Conservation (phyloP, 371 early-diverging fungal species). For the Saksenaea vasiformis region DNA sequence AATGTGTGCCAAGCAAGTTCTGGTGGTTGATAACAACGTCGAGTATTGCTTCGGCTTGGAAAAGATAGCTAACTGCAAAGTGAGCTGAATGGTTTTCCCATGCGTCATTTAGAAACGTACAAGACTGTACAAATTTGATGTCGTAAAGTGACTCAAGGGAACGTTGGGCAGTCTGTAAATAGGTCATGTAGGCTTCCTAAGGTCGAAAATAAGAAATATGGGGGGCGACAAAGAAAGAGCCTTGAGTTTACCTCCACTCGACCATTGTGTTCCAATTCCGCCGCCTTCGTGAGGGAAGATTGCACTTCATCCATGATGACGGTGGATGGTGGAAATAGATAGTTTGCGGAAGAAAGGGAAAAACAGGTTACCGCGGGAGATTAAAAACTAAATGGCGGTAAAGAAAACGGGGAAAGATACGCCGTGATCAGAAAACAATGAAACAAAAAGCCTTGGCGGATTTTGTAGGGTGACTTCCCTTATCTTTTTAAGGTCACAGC, state of each 20-base stretch:
- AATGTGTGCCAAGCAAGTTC: conserved; percentile 40
- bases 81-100: not conserved
- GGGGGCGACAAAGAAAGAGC: too few species aligned
- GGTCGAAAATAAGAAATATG: not conserved
- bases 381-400: not conserved
- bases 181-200: conserved; percentile 51
- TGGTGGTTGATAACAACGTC: conserved; percentile 34
- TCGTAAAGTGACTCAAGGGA: conserved; percentile 37
- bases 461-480: not conserved
- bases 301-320: conserved; percentile 34
- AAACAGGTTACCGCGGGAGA: not conserved
- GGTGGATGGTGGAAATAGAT: not conserved
- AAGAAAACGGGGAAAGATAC: not conserved
- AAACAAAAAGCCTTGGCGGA: not conserved
- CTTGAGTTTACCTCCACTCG: conserved; percentile 40
- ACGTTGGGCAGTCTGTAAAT: conserved; percentile 28
- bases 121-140: conserved; percentile 50
- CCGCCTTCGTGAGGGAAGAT: conserved; percentile 33
- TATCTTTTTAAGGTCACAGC: not conserved
- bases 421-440: not conserved
- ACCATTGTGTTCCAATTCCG: conserved; percentile 38
- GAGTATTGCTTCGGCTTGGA: conserved; percentile 43
- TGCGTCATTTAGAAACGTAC: conserved; percentile 22
- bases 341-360: not conserved
- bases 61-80: conserved; percentile 38